Conservation (phyloP, 1,284 basidiomycete genomes). For the Trichosporon inkin region DNA sequence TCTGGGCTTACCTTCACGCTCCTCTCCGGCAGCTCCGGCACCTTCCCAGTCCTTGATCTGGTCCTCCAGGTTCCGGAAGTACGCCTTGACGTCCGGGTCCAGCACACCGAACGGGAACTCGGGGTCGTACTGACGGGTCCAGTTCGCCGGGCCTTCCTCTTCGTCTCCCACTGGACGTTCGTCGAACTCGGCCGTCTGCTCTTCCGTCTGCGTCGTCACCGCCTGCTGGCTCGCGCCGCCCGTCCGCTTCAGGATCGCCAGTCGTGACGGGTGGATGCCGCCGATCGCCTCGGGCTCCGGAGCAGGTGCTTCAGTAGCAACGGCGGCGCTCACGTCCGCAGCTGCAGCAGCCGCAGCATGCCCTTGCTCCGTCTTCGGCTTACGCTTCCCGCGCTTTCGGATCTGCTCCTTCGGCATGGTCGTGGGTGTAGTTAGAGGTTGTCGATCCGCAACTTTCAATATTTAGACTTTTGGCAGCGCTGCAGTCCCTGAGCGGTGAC, state of each 20-base stretch:
- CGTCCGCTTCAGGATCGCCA: constrained; percentile 33
- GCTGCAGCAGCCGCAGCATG: constrained; percentile 2
- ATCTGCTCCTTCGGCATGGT: constrained; percentile 49
- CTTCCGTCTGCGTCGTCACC: constrained; percentile 7
- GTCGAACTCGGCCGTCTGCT: constrained; percentile 4
- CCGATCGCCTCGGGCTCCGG: constrained; percentile 15
- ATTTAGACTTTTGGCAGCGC: constrained; percentile 2
- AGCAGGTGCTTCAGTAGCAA: constrained; percentile 1
- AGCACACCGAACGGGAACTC: constrained; percentile 83
- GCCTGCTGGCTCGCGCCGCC: constrained; percentile 15
- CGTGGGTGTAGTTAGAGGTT: constrained; percentile 2
- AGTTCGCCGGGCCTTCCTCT: constrained; percentile 26
- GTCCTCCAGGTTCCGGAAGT: constrained; percentile 78
- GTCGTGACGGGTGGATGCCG: constrained; percentile 42
- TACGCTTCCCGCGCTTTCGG: constrained; percentile 48
- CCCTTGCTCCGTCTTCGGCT: constrained; percentile 40
- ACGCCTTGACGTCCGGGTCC: constrained; percentile 82
- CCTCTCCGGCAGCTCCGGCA: constrained; percentile 48
- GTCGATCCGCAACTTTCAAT: not conserved
- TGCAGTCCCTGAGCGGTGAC: not conserved
- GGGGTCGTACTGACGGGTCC: constrained; percentile 51
- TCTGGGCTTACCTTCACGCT: constrained; percentile 64
- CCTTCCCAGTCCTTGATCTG: constrained; percentile 82
- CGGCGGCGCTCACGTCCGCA: not conserved
- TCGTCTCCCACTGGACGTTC: constrained; percentile 11